phyloP scores from a whole-genome alignment of 176 grass and related monocot species.

The Themeda triandra region DNA sequence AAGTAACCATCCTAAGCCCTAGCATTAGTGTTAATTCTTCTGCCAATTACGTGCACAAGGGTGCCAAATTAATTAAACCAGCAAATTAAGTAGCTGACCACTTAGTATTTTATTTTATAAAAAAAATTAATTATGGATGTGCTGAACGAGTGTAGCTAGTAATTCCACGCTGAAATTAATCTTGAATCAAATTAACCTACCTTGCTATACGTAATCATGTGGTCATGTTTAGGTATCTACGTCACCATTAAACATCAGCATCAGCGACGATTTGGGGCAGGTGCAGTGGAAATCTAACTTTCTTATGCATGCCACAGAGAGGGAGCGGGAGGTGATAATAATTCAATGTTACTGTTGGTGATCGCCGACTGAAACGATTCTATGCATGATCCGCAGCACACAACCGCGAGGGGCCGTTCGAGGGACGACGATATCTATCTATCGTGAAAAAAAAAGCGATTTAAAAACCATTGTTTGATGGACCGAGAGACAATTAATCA shows the following conservation, averaged over 20 bases:
- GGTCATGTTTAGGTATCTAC: not conserved
- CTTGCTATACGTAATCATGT: too few relatives aligned
- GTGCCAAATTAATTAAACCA: not conserved
- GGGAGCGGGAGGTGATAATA: fast-evolving
- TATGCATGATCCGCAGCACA: not conserved
- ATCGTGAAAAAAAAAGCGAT: not conserved
- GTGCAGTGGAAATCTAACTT: not conserved
- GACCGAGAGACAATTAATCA: not conserved
- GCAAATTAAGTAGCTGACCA: too few relatives aligned
- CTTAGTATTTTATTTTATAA: not conserved
- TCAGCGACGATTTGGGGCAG: not conserved
- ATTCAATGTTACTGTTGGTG: slow-evolving; percentile 5
- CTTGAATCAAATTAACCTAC: too few relatives aligned
- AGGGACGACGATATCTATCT: not conserved
- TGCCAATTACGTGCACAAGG: not conserved
- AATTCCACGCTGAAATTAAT: not conserved
- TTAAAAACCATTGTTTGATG: too few relatives aligned
- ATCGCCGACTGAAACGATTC: not conserved
- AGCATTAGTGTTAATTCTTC: too few relatives aligned
- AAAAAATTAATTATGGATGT: too few relatives aligned
- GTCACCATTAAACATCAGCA: too few relatives aligned
- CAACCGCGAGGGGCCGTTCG: not conserved
- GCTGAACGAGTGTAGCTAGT: not conserved
- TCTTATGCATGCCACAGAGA: not conserved
- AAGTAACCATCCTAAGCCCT: not conserved